Conservation (phyloP, 2,329 filamentous ascomycete genomes). For the Thermothelomyces thermophilus region DNA sequence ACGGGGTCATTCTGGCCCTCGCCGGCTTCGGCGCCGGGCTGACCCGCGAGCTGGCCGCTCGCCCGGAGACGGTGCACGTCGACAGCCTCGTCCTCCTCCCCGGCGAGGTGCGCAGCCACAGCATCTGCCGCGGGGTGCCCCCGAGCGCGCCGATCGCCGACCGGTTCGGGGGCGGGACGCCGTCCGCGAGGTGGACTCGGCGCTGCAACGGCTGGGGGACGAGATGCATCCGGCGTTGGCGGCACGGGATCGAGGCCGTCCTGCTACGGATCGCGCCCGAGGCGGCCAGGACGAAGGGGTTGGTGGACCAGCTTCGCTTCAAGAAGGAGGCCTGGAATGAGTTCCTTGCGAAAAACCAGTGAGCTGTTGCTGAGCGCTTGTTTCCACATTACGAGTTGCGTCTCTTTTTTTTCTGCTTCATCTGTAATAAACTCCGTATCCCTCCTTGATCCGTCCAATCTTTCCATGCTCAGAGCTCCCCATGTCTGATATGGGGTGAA, state of each 20-base stretch:
- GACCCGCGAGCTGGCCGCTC: slow-evolving; percentile 26
- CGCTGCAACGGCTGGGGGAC: slow-evolving; percentile 22
- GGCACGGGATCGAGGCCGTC: slow-evolving; percentile 15
- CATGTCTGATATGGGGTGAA: background rate
- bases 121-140: slow-evolving; percentile 19
- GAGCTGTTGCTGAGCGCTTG: background rate
- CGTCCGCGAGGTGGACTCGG: slow-evolving; percentile 24
- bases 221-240: slow-evolving; percentile 27
- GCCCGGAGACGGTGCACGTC: slow-evolving; percentile 23
- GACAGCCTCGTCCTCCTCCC: slow-evolving; percentile 28
- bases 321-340: slow-evolving; percentile 3
- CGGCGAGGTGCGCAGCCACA: slow-evolving; percentile 27
- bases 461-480: background rate
- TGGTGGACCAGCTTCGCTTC: background rate
- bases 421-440: too few species aligned
- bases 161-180: slow-evolving; percentile 17
- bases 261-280: background rate
- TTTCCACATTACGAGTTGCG: too few species aligned
- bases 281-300: background rate
- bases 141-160: slow-evolving; percentile 17
- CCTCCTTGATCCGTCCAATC: background rate
- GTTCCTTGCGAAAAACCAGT: background rate
- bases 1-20: background rate
- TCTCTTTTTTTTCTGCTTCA: too few species aligned
- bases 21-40: slow-evolving; percentile 25